Conservation (phyloP, 805 yeast genomes). For the Saitoella complicata region DNA sequence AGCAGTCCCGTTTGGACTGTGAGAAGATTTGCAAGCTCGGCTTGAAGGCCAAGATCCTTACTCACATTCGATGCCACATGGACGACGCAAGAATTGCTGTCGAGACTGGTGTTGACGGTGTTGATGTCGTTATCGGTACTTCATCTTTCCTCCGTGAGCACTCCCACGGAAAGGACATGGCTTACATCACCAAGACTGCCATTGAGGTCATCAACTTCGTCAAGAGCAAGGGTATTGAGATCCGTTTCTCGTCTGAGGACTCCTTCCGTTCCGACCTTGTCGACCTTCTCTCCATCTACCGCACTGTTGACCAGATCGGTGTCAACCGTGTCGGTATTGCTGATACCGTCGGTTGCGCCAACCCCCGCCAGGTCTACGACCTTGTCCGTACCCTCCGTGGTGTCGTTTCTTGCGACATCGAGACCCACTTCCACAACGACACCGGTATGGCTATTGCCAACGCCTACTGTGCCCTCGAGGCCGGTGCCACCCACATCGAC, state of each 20-base stretch:
- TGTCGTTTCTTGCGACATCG: constrained; percentile 92
- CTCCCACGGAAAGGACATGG: constrained; percentile 98
- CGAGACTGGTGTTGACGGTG: constrained; percentile 97
- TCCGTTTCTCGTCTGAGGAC: constrained; percentile 92
- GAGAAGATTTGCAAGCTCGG: constrained; percentile 98
- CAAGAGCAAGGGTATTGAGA: constrained; percentile 91
- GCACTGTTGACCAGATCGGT: constrained; percentile 92
- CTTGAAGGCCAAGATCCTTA: constrained; percentile 82
- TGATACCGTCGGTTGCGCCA: constrained; percentile 97
- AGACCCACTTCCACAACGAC: constrained; percentile 97
- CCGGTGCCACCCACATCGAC: constrained; percentile 89
- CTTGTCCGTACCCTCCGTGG: constrained; percentile 82
- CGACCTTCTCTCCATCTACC: constrained; percentile 84
- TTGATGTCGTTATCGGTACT: constrained; percentile 95
- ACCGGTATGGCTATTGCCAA: constrained; percentile 98
- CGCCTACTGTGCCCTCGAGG: constrained; percentile 96
- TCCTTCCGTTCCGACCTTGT: constrained; percentile 94
- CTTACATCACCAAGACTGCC: constrained; percentile 88
- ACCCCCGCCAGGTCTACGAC: constrained; percentile 97
- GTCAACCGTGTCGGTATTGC: constrained; percentile 99
- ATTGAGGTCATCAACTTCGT: constrained; percentile 94
- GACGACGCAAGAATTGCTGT: constrained; percentile 97
- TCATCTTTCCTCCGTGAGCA: constrained; percentile 87
- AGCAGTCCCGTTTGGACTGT: constrained; percentile 82
- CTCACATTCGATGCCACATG: constrained; percentile 98